Evolutionary conservation across 139 green algal genomes (phyloP), one percentile per base, ranked within the genome.

Genomic region (Tetraselmis striata): DNA sequence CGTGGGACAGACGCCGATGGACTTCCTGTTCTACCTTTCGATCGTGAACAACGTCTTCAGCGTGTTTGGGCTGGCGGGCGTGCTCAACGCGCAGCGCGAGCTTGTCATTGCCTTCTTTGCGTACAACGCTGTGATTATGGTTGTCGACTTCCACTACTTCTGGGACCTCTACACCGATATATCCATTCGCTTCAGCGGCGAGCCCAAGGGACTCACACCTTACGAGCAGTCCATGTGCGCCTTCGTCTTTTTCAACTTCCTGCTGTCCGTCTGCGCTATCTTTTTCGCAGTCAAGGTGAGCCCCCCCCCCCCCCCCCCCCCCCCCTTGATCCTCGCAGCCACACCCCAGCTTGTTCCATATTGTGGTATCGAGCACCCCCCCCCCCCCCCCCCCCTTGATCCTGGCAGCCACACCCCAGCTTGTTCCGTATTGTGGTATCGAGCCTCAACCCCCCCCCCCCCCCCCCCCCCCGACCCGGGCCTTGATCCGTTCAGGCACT

Each of bases 171-270:
- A 81, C 77, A 89, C 88, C 1, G 85, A 86, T 74, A 79, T 83
- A 5, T 80, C n/a, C 1, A 86, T 86, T 30, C 80, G 81, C 76
- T 85, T 82, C 80, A 31, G 28, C 1, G 90, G 89, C 0, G 91
- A 93, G 84, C 86, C 89, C 0, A 29, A 31, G 26, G 88, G 85
- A 31, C 82, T 92, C 28, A 90, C 84, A 0, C 76, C 87, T 0
- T 94, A 92, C 82, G 91, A 94, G 81, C 89, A 91, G 27, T 89
- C 88, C 0, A 80, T 86, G 5, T 88, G 88, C 0, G 89, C 85
- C 2, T 92, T 95, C 83, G 88, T 94, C 30, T 95, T 95, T 84
- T 92, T 94, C 83, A 91, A 86, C 75, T 93, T 95, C 80, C 1
- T 88, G 29, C 86, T 95, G 25, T 89, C 85, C 1, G 59, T 93